Evolutionary conservation across 208 protist species (phyloP), one percentile per base, ranked within the genome.

Genomic region (Acanthamoeba culbertsoni): DNA sequence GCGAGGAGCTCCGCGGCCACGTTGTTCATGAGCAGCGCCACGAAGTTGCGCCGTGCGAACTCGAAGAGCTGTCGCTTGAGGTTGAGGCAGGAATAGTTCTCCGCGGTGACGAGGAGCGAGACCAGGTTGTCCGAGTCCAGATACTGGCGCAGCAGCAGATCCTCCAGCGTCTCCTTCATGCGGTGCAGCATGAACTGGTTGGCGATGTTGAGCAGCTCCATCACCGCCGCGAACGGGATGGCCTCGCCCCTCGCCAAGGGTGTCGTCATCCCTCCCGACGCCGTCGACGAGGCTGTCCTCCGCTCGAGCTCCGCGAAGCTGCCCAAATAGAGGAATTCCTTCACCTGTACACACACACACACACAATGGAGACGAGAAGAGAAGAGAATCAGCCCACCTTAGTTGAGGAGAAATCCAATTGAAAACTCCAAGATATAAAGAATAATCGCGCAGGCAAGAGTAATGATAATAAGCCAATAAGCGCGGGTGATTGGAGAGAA

Each of bases 191-290:
- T 75, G 63, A 75, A 75, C 63, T 75, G 63, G 63, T 75, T 75
- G 37, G 33, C 43, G 63, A 75, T 43, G 63, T 75, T 75, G 33
- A 75, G 63, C 63, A 75, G 63, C 63, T 75, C 63, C 63, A 75
- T 43, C 3, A 43, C 8, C 63, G 28, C 43, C 28, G 5, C 63
- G 31, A 75, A 75, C 10, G 63, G 28, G 37, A 75, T 37, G 14
- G 43, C 10, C 37, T 75, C 63, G 5, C 37, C 14, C 33, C 23
- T n/a, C n/a, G n/a, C n/a, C n/a, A n/a, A n/a, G n/a, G n/a, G n/a
- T 23, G 63, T 12, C 63, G 63, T 35, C 63, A n/a, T 43, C 63
- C 37, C 43, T 75, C 33, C 26, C 43, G 33, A 4, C 63, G 23
- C 37, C 63, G 59, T n/a, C 59, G 28, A 8, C 7, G 12, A 8